phyloP scores from a whole-genome alignment of 208 protist genomes.

The Leishmania tropica region DNA sequence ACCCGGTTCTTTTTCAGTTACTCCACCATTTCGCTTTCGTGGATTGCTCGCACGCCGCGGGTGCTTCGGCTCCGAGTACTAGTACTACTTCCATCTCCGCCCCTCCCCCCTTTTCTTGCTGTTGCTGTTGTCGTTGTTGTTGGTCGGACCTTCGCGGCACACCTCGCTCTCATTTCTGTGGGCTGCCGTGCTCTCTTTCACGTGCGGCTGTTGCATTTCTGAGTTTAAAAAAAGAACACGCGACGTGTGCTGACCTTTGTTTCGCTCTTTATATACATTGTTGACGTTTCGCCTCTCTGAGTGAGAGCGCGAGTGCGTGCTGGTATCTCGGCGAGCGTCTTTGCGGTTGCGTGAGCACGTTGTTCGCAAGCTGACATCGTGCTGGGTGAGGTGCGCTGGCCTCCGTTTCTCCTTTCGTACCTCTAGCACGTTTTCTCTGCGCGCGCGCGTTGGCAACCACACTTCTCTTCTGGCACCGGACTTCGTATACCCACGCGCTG shows the following conservation, averaged over 20 bases:
- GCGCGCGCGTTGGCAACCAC: neutral
- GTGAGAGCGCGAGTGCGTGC: neutral
- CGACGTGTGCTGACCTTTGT: neutral
- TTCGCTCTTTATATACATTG: neutral
- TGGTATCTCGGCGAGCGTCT: neutral
- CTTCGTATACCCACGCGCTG: too few relatives aligned
- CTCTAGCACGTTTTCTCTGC: neutral
- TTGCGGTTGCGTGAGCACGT: neutral
- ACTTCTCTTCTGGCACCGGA: neutral
- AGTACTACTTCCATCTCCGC: neutral
- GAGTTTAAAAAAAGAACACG: too few relatives aligned
- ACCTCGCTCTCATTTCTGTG: too few relatives aligned
- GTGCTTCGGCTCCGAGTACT: neutral
- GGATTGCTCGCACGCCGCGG: too few relatives aligned
- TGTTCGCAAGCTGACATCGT: neutral
- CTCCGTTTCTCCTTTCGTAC: neutral
- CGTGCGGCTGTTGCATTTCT: neutral
- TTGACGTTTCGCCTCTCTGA: too few relatives aligned
- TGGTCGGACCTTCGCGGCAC: neutral
- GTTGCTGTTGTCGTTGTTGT: neutral
- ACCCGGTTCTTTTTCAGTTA: too few relatives aligned
- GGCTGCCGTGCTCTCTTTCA: neutral
- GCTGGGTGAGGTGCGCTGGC: neutral
- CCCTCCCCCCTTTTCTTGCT: neutral
- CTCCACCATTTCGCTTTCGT: too few relatives aligned